Percentiles rank a stretch among this genome's conserved stretches.
phyloP scores from a whole-genome alignment of 768 basidiomycete species.

The Dacryopinax spathularia region DNA sequence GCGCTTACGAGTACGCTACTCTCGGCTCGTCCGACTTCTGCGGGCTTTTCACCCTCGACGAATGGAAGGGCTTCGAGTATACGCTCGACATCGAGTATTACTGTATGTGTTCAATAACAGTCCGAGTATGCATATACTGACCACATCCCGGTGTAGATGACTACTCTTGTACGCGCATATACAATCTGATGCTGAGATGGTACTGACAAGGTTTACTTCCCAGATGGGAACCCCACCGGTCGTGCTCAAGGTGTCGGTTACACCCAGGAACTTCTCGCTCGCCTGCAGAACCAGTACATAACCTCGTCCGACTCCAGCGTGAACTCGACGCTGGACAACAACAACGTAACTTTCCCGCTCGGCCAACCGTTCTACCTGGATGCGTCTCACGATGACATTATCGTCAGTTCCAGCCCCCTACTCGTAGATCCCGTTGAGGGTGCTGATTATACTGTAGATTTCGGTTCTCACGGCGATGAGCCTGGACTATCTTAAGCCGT shows the following conservation, averaged over 20 bases:
- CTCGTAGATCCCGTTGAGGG: no score
- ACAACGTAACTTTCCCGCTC: conserved; percentile 8
- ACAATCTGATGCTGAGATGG: no score
- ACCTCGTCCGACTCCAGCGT: conserved; percentile 2
- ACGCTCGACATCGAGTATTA: background rate
- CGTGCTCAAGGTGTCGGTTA: conserved; percentile 9
- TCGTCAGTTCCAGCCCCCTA: no score
- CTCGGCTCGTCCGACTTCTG: background rate
- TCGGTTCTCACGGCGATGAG: conserved; percentile 1
- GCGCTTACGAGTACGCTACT: conserved; percentile 7
- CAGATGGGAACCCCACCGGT: background rate
- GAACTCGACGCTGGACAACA: conserved; percentile 10
- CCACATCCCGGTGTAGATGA: background rate
- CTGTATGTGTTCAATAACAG: background rate
- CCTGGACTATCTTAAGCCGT: conserved; percentile 1
- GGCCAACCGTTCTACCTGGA: conserved; percentile 5
- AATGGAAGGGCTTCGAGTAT: conserved; percentile 8
- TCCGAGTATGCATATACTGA: background rate
- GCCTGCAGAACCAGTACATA: conserved; percentile 6
- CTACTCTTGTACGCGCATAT: background rate
- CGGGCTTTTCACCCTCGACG: background rate
- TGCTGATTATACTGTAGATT: background rate
- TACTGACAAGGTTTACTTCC: background rate
- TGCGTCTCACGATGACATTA: conserved; percentile 2
- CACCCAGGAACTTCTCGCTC: conserved; percentile 10